Conservation (phyloP, 2,329 filamentous ascomycete species). For the Gnomoniopsis smithogilvyi region DNA sequence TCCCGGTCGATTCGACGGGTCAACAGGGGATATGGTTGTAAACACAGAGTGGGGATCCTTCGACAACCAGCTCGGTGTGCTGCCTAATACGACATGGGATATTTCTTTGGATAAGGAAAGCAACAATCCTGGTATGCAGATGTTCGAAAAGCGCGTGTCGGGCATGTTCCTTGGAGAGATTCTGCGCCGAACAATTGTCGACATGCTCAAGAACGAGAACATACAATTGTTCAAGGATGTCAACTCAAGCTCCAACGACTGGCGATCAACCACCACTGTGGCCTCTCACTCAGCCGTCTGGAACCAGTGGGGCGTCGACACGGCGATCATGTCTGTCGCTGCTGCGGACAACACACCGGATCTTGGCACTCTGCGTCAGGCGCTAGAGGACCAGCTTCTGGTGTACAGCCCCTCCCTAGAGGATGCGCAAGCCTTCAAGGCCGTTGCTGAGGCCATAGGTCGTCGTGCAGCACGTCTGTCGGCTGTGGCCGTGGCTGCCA, state of each 20-base stretch:
- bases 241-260: constrained; percentile 69
- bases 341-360: constrained; percentile 75
- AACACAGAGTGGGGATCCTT: constrained; percentile 99
- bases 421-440: constrained; percentile 85
- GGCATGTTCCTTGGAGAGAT: constrained; percentile 99
- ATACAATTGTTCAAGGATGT: constrained; percentile 73
- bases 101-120: constrained; percentile 72
- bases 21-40: constrained; percentile 92
- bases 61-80: constrained; percentile 85
- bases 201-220: constrained; percentile 65
- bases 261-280: constrained; percentile 67
- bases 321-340: constrained; percentile 81
- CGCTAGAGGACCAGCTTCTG: constrained; percentile 72
- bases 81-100: constrained; percentile 86
- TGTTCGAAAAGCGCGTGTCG: constrained; percentile 98
- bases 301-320: constrained; percentile 86
- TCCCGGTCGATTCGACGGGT: constrained; percentile 67
- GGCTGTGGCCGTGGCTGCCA: constrained; percentile 81
- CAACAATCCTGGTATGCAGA: constrained; percentile 90
- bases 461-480: constrained; percentile 84
- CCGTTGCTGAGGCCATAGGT: constrained; percentile 77
- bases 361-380: constrained; percentile 69
- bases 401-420: constrained; percentile 75
- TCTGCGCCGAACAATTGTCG: constrained; percentile 71
- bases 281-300: constrained; percentile 64